Percentiles rank a stretch among this genome's conserved stretches.
These are phyloP conservation scores for Lactifluus piperatus DNA, from an alignment of 768 basidiomycete genomes.

Conservation along the genomic window DNA sequence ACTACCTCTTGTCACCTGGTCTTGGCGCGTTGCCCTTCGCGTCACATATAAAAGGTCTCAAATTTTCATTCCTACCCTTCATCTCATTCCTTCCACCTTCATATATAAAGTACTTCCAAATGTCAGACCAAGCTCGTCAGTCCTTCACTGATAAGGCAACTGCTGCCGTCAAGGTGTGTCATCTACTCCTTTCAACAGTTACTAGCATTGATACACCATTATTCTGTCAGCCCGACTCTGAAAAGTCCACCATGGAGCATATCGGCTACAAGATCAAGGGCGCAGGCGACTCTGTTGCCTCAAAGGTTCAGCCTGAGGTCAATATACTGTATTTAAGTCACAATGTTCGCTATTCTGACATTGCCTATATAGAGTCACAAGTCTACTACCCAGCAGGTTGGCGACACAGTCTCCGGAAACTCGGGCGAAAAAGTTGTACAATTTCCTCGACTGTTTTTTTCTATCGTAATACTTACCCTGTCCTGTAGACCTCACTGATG, in stretches of 20 bases:
- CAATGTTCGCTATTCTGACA: background rate
- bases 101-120: too few relatives aligned
- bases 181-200: background rate
- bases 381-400: background rate
- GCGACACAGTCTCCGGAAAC: background rate
- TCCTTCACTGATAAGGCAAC: slow-evolving; percentile 30
- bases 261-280: background rate
- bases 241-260: background rate
- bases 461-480: background rate
- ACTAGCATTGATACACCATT: background rate
- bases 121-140: slow-evolving; percentile 31
- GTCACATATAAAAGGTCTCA: background rate
- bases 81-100: background rate
- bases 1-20: background rate
- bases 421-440: background rate
- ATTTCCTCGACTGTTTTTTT: background rate
- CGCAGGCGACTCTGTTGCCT: background rate
- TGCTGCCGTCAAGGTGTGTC: slow-evolving; percentile 28
- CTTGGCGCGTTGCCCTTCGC: background rate
- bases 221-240: background rate
- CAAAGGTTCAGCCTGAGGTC: background rate
- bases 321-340: background rate
- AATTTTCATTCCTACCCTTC: background rate
- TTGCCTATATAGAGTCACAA: background rate
- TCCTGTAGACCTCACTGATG: background rate